These are phyloP conservation scores for Thielaviopsis cerberus DNA, from an alignment of 2,329 filamentous ascomycete genomes.

Conservation along the genomic window DNA sequence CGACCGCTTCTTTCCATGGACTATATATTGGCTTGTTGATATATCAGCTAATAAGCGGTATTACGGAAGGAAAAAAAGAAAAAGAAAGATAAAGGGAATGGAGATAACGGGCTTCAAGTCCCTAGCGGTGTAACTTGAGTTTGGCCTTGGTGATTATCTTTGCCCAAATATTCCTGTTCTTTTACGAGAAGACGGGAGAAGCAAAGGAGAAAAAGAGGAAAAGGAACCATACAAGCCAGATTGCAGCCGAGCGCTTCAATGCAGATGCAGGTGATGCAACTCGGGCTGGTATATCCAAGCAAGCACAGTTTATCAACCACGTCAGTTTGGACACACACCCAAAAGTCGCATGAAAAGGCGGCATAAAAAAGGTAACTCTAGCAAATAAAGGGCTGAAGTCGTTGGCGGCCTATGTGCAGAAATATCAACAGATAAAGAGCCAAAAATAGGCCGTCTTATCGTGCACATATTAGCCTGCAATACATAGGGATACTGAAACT, in stretches of 20 bases:
- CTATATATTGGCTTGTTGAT: not conserved
- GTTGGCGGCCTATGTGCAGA: not conserved
- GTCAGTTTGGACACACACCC: too few species aligned
- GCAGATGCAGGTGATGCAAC: not conserved
- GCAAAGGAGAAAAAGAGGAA: not conserved
- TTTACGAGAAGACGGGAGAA: not conserved
- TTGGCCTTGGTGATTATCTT: not conserved
- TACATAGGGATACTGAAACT: not conserved
- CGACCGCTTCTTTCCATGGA: too few species aligned
- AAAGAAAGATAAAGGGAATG: not conserved
- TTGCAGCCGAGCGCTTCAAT: not conserved
- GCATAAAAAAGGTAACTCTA: too few species aligned
- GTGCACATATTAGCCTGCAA: not conserved
- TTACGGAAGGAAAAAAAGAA: not conserved
- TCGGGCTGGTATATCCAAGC: too few species aligned
- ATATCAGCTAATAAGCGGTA: not conserved
- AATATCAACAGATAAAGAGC: not conserved
- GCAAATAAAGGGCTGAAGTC: not conserved
- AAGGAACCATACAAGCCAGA: not conserved
- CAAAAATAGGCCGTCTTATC: not conserved
- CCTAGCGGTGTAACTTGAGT: not conserved
- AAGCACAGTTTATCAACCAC: too few species aligned
- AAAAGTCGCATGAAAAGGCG: too few species aligned
- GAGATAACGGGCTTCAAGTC: too few species aligned
- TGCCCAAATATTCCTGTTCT: not conserved